phyloP scores from a whole-genome alignment of 1,139 yeast species.

The Hemisphaericaspora xylofermentans region DNA sequence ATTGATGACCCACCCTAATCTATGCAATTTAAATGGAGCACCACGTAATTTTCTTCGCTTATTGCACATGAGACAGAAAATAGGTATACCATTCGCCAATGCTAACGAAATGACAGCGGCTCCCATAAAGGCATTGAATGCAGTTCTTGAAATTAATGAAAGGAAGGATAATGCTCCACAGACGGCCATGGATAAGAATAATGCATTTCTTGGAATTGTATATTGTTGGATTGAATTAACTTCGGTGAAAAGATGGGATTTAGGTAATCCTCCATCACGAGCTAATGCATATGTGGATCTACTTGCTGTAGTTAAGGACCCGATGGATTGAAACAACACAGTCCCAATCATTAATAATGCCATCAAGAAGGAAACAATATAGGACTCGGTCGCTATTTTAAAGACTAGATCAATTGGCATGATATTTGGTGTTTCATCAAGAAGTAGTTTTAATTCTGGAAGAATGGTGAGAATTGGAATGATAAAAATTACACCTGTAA shows the following conservation, averaged over 20 bases:
- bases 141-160: slow-evolving; percentile 69
- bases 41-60: slow-evolving; percentile 65
- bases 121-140: slow-evolving; percentile 83
- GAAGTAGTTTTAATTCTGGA: slow-evolving; percentile 57
- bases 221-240: slow-evolving; percentile 60
- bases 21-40: slow-evolving; percentile 66
- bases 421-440: slow-evolving; percentile 62
- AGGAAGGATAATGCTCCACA: slow-evolving; percentile 61
- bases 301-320: slow-evolving; percentile 81
- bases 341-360: slow-evolving; percentile 70
- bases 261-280: slow-evolving; percentile 85
- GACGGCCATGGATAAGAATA: slow-evolving; percentile 65
- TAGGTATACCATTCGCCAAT: slow-evolving; percentile 76
- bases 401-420: slow-evolving; percentile 68
- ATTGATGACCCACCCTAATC: slow-evolving; percentile 66
- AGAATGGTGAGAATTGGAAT: slow-evolving; percentile 69
- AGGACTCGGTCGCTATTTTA: slow-evolving; percentile 67
- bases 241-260: slow-evolving; percentile 59
- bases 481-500: slow-evolving; percentile 70
- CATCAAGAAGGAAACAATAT: slow-evolving; percentile 63
- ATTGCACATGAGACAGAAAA: slow-evolving; percentile 59
- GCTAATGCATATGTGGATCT: slow-evolving; percentile 86
- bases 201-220: slow-evolving; percentile 69
- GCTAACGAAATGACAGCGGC: slow-evolving; percentile 80
- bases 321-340: slow-evolving; percentile 73